phyloP scores from a whole-genome alignment of 2,329 filamentous ascomycete genomes.

The Amylocarpus encephaloides region DNA sequence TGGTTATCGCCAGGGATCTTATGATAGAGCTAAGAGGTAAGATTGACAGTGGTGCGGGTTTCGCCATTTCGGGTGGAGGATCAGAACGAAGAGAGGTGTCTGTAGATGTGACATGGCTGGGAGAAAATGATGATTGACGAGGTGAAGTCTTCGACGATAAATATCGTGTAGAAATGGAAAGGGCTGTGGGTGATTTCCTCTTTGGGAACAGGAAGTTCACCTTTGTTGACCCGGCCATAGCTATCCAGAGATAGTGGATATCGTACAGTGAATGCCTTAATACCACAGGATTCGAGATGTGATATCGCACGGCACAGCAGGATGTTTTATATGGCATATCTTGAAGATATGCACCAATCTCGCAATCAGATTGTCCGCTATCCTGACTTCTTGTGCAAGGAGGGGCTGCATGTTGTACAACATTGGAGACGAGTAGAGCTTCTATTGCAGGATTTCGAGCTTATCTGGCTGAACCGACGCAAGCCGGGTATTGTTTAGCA shows the following conservation, averaged over 20 bases:
- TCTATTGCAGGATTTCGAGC: background rate
- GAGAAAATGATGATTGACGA: slow-evolving; percentile 19
- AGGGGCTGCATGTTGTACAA: slow-evolving; percentile 9
- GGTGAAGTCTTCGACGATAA: slow-evolving; percentile 24
- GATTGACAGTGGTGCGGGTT: slow-evolving; percentile 49
- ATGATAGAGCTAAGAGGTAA: slow-evolving; percentile 61
- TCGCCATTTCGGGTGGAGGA: slow-evolving; percentile 16
- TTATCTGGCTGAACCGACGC: slow-evolving; percentile 14
- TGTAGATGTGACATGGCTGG: slow-evolving; percentile 14
- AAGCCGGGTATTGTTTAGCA: slow-evolving; percentile 12
- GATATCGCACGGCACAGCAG: too few species aligned
- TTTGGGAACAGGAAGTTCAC: slow-evolving; percentile 10
- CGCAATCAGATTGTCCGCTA: too few species aligned
- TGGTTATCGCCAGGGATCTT: slow-evolving; percentile 62
- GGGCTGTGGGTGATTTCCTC: slow-evolving; percentile 5
- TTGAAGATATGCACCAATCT: too few species aligned
- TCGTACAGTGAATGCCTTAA: background rate
- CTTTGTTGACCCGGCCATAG: slow-evolving; percentile 22
- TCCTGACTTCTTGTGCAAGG: background rate
- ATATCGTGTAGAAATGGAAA: slow-evolving; percentile 7
- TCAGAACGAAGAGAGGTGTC: slow-evolving; percentile 8
- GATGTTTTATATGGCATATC: too few species aligned
- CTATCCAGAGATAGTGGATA: background rate
- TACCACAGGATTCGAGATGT: too few species aligned
- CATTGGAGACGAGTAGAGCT: slow-evolving; percentile 5